Evolutionary conservation across 208 protist species (phyloP), one percentile per base, ranked within the genome.

Genomic region (Acanthamoeba sp.): DNA sequence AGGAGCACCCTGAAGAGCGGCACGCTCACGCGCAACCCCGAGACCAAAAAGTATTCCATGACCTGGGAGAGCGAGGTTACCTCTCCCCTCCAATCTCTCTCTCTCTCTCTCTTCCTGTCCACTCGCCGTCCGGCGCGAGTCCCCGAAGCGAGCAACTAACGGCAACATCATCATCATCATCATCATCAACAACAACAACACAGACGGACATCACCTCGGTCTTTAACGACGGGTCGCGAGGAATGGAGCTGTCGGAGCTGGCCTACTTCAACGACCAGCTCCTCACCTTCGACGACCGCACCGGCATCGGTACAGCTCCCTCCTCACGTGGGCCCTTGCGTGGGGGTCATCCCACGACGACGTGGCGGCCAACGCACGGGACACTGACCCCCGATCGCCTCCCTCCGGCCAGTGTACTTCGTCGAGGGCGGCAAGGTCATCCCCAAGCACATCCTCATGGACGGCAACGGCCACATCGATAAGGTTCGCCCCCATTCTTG

Each of bases 171-270:
- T n/a, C n/a, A n/a, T n/a, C n/a, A n/a, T n/a, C n/a, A n/a, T n/a
- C n/a, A n/a, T n/a, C n/a, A n/a, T n/a, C n/a, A n/a, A n/a, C n/a
- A n/a, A n/a, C 34, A 32, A 9, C 20, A 20, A 0, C 0, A 3
- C 62, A 93, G 89, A 62, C 59, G 18, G 48, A 48, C 4, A 2
- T 96, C n/a, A 82, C 36, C 0, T 95, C 91, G 32, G 2, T 9
- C 42, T 87, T 91, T 16, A 85, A 66, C 32, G 95, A 97, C 22
- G 90, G 90, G 5, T 73, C 50, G 16, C 27, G 96, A 27, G 96
- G 91, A 27, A 96, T 97, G 96, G 96, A 97, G 73, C 76, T 97
- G 7, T 95, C 90, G 20, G 96, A 97, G 45, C 91, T 97, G 32
- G 34, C 96, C n/a, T 50, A 64, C 36, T 97, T 85, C 50, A 96